Evolutionary conservation across 164 flowering plant species (phyloP).

Genomic region (Platanus orientalis): DNA sequence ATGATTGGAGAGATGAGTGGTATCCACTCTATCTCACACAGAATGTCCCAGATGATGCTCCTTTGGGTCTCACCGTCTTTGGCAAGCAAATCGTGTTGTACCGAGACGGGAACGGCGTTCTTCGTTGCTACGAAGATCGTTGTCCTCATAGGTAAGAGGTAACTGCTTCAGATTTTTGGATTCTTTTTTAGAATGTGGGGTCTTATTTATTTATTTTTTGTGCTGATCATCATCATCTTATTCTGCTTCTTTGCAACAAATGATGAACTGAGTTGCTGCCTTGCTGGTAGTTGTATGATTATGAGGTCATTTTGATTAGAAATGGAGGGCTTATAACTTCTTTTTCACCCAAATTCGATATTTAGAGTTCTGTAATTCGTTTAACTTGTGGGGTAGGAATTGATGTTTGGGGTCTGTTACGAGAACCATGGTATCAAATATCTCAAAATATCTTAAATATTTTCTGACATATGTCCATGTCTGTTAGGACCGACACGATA

Average conservation of each 20-base stretch:
- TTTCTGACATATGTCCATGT: too few species aligned
- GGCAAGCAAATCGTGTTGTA: conserved; percentile 76
- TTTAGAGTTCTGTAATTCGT: too few species aligned
- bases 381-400: too few species aligned
- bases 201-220: neutral
- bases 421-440: too few species aligned
- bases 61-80: conserved; percentile 83
- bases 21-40: conserved; percentile 81
- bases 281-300: conserved; percentile 2
- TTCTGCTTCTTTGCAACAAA: neutral
- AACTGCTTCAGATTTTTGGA: conserved; percentile 5
- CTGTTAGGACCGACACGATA: too few species aligned
- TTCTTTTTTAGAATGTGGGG: neutral
- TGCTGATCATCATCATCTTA: neutral
- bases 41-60: conserved; percentile 85
- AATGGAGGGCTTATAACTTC: too few species aligned
- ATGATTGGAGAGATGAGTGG: conserved; percentile 95
- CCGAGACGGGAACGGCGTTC: conserved; percentile 60
- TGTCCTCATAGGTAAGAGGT: conserved; percentile 85
- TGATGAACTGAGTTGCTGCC: too few species aligned
- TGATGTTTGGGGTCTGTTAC: too few species aligned
- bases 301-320: conserved; percentile 6
- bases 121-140: conserved; percentile 75
- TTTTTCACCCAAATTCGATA: too few species aligned
- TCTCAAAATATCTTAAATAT: too few species aligned